Evolutionary conservation across 208 protist genomes (phyloP).

Genomic region (Balamuthia mandrillaris): DNA sequence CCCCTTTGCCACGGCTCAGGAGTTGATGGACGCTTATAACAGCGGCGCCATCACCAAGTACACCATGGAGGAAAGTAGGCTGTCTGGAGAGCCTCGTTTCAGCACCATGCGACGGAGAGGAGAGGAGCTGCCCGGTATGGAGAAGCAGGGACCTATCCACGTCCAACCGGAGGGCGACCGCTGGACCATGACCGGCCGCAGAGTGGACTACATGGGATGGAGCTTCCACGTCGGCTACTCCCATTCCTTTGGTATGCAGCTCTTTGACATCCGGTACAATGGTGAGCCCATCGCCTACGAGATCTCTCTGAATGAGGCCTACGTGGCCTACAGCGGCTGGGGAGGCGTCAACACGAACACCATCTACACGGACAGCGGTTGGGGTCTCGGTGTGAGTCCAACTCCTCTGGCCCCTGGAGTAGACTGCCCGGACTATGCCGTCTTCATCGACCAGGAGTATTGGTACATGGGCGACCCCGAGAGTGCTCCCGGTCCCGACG

Average conservation of each 20-base stretch:
- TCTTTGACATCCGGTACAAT: not conserved
- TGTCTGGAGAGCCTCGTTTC: no score
- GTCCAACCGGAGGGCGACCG: not conserved
- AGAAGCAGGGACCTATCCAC: not conserved
- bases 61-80: no score
- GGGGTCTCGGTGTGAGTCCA: not conserved
- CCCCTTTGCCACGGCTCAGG: not conserved
- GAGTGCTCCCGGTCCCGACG: not conserved
- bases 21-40: not conserved
- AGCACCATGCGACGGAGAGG: not conserved
- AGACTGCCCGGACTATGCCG: not conserved
- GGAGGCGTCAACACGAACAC: not conserved
- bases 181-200: not conserved
- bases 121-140: not conserved
- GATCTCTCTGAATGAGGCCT: not conserved
- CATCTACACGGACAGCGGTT: not conserved
- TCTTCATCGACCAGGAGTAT: not conserved
- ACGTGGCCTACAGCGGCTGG: not conserved
- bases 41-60: not conserved
- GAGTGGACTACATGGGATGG: not conserved
- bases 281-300: not conserved
- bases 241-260: not conserved
- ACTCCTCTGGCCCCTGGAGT: not conserved
- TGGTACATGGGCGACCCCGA: no score
- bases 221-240: not conserved